Evolutionary conservation across 1,284 basidiomycete genomes (phyloP).

Genomic region (Sparassis latifolia): DNA sequence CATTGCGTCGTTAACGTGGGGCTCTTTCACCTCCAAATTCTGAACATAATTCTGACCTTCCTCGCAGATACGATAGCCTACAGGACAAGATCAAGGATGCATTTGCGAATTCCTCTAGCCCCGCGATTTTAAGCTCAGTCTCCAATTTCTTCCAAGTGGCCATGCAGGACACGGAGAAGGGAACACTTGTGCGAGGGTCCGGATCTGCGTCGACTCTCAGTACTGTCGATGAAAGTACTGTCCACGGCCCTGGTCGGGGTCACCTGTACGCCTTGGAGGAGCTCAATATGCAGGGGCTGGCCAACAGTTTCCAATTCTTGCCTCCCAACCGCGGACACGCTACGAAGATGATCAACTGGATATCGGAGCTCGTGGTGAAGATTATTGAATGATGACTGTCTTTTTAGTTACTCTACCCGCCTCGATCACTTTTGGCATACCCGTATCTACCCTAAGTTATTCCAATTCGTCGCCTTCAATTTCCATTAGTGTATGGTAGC

Average conservation of each 20-base stretch:
- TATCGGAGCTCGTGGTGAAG: conserved; percentile 55
- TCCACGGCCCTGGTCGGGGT: conserved; percentile 33
- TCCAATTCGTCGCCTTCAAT: no score
- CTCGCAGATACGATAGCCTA: conserved; percentile 65
- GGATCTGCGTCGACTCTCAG: conserved; percentile 57
- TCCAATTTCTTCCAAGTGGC: conserved; percentile 71
- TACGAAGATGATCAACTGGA: conserved; percentile 66
- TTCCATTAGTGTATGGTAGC: no score
- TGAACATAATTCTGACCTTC: conserved; percentile 1
- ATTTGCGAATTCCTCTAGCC: conserved; percentile 68
- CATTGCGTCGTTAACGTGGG: conserved; percentile 68
- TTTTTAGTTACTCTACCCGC: no score
- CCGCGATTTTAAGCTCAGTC: conserved; percentile 63
- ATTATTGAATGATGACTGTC: conserved; percentile 36
- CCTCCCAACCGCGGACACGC: conserved; percentile 48
- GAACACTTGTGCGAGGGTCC: conserved; percentile 36
- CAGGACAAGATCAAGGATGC: conserved; percentile 77
- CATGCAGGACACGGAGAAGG: conserved; percentile 53
- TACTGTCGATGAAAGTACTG: conserved; percentile 48
- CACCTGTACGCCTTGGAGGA: conserved; percentile 60
- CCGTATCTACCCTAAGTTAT: no score
- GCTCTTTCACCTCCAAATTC: conserved; percentile 12
- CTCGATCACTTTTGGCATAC: no score
- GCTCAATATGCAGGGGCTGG: conserved; percentile 63
- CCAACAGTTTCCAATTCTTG: conserved; percentile 63